A percentile compares a stretch with the other conserved stretches of the same genome.
phyloP scores from a whole-genome alignment of 108 stramenopile genomes.

The Fistulifera pelliculosa region DNA sequence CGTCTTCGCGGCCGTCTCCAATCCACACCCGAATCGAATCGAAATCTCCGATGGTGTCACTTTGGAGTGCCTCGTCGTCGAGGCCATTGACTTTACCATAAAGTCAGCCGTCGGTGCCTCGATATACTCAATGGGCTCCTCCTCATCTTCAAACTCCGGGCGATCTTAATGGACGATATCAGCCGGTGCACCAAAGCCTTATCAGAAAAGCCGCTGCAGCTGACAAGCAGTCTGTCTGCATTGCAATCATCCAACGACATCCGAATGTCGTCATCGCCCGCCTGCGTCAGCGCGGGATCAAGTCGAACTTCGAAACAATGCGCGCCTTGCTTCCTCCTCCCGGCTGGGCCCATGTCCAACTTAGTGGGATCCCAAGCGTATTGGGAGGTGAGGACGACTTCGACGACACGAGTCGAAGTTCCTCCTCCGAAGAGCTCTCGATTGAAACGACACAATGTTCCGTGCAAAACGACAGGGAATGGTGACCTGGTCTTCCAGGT shows the following conservation, averaged over 20 bases:
- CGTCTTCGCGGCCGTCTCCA: slow-evolving; percentile 5
- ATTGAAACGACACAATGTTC: not conserved
- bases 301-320: not conserved
- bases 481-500: not conserved
- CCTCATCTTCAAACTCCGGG: not conserved
- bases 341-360: not conserved
- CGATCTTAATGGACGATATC: not conserved
- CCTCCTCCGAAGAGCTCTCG: not conserved
- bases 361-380: slow-evolving; percentile 1
- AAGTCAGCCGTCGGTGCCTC: too few species aligned
- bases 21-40: slow-evolving; percentile 7
- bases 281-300: not conserved
- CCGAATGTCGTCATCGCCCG: too few species aligned
- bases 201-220: not conserved
- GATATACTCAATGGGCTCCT: too few species aligned
- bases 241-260: too few species aligned
- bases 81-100: not conserved
- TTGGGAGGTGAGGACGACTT: not conserved
- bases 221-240: not conserved
- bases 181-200: not conserved
- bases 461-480: not conserved
- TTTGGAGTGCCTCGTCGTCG: not conserved
- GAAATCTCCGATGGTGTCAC: not conserved
- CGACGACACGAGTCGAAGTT: not conserved
- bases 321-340: not conserved